Evolutionary conservation across 1,139 yeast species (phyloP), one percentile per base, ranked within the genome.

Genomic region (Pichia sp.): DNA sequence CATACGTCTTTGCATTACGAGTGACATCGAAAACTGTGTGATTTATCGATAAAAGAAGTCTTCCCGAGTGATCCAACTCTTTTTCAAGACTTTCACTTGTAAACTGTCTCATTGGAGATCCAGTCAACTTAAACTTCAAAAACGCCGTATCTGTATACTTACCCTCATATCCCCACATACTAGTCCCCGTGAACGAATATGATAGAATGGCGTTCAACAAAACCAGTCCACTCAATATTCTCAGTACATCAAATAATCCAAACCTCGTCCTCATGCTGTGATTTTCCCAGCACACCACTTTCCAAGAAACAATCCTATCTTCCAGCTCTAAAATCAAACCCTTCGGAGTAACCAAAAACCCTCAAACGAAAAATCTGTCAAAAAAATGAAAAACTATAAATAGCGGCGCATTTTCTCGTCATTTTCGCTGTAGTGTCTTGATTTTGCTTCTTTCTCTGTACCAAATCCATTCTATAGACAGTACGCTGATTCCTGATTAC

Each of bases 21-120:
- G 79, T 64, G 3, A 85, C 95, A 56, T 85, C 95, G 59, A 72
- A 85, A 0, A 85, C 81, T 5, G 69, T 70, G 0, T 90, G 90
- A 54, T 81, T 70, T 3, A 86, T 62, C 0, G 80, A 87, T 3
- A 86, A 57, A 52, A 78, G 81, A 0, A 41, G 27, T 27, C 44
- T 16, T 16, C 23, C 23, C 23, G 23, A 16, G 23, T 16, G 23
- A 16, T 16, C 23, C 23, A 16, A 16, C 23, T 16, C 23, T 16
- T 16, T 16, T 16, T 16, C 23, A 16, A 16, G 23, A 16, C 23
- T 16, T 16, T 16, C 23, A 16, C 23, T 16, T 16, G 23, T 16
- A 41, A 80, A 58, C 62, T 59, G 23, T 11, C 16, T 39, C 23
- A 34, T 27, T 6, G 47, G 50, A 11, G 44, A 61, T 51, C 39